These are phyloP conservation scores for Aspergillus ochraceoroseus DNA, from an alignment of 2,329 filamentous ascomycete species.

Conservation along the genomic window DNA sequence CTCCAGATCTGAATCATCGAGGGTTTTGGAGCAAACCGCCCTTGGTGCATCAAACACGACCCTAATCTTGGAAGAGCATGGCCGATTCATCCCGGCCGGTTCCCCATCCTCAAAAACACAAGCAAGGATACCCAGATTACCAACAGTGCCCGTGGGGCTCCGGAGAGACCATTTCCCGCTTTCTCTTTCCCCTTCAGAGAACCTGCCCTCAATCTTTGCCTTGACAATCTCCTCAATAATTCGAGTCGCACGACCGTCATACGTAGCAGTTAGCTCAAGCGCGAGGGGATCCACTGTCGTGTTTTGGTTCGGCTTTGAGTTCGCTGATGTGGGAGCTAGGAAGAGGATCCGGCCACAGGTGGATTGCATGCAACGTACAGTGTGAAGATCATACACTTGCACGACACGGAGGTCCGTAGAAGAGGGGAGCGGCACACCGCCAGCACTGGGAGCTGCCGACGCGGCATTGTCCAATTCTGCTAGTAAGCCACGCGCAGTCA, in stretches of 20 bases:
- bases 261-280: conserved; percentile 67
- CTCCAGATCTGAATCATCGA: conserved; percentile 37
- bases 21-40: conserved; percentile 26
- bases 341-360: conserved; percentile 39
- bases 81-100: conserved; percentile 51
- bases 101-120: conserved; percentile 42
- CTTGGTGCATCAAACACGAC: conserved; percentile 38
- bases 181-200: conserved; percentile 77
- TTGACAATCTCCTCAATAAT: conserved; percentile 82
- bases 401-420: conserved; percentile 68
- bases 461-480: conserved; percentile 81
- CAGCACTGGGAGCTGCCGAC: conserved; percentile 43
- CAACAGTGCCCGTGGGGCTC: conserved; percentile 57
- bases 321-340: conserved; percentile 30
- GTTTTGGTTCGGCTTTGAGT: conserved; percentile 20
- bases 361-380: conserved; percentile 61
- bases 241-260: conserved; percentile 70
- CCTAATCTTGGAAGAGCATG: conserved; percentile 31
- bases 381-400: conserved; percentile 64
- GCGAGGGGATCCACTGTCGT: conserved; percentile 52
- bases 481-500: conserved; percentile 70
- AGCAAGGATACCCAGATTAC: conserved; percentile 51
- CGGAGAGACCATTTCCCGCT: conserved; percentile 74
- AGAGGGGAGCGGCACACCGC: conserved; percentile 21
- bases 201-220: conserved; percentile 78